Evolutionary conservation across 208 protist species (phyloP), one percentile per base, ranked within the genome.

Genomic region (Acanthamoeba sp.): DNA sequence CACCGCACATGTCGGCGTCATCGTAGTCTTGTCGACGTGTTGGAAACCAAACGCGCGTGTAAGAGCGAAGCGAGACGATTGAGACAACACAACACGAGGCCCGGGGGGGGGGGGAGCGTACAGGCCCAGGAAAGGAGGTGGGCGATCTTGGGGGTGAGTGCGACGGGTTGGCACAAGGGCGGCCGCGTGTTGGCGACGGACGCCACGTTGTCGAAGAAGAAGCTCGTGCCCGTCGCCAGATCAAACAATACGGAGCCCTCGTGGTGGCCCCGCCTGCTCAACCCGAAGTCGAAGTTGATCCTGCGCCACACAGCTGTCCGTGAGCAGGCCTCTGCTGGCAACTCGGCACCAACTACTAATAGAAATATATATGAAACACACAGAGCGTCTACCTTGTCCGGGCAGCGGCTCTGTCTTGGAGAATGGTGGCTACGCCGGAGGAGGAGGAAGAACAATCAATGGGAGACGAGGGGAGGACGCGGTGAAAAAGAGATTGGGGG

Each of bases 111-210:
- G 64, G 34, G 1, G 64, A 36, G 14, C 36, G 76, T 34, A 85
- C 76, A 85, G 32, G 5, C 24, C 76, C 76, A 85, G 7, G 76
- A 52, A 22, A 85, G 76, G 42, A 85, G 76, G 16, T 57, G 48
- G 76, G 12, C 14, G 22, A 85, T 85, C 76, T 85, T 48, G 42
- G 76, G 45, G 40, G 7, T 57, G 76, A 85, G 10, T 1, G 9
- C 27, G 24, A 85, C n/a, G n/a, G 76, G 42, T 4, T 85, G 42
- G 45, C 76, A 85, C 42, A 85, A 4, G 38, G 36, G 40, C 71
- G 1, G 36, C 20, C 38, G 71, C 16, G 16, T 20, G 38, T n/a
- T n/a, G 24, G 71, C 29, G 7, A 40, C 69, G 27, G 27, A n/a
- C 1, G 18, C 59, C 18, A 5, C 34, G n/a, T 18, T 20, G 38